Percentiles rank a stretch among this genome's conserved stretches.
Evolutionary conservation across 2,329 filamentous ascomycete genomes (phyloP).

Genomic region (Hypoxylon sp.): DNA sequence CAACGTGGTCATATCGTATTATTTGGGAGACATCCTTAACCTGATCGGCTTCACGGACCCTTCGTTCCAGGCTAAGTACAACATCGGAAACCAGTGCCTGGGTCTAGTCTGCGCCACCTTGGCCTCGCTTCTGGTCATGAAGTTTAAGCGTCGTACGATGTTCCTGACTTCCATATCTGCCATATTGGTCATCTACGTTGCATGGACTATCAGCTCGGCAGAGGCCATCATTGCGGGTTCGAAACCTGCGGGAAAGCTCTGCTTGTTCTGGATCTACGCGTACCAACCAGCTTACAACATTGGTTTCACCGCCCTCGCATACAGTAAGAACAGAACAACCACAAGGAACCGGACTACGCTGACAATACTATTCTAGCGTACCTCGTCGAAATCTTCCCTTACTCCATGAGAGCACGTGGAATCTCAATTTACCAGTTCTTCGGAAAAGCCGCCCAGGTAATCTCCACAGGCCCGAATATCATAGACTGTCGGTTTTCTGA

Average conservation of each 20-base stretch:
- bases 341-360: neutral
- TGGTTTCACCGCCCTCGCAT: constrained; percentile 71
- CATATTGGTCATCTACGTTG: constrained; percentile 66
- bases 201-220: constrained; percentile 64
- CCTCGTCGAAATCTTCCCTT: constrained; percentile 67
- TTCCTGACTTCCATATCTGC: constrained; percentile 64
- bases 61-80: constrained; percentile 57
- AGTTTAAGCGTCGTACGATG: constrained; percentile 62
- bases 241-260: constrained; percentile 53
- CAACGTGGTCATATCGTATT: constrained; percentile 63
- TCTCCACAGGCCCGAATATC: neutral
- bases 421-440: constrained; percentile 57
- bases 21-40: constrained; percentile 60
- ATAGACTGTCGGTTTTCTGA: constrained; percentile 1
- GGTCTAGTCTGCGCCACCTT: constrained; percentile 59
- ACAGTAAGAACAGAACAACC: constrained; percentile 56
- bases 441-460: constrained; percentile 49
- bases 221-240: constrained; percentile 48
- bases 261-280: constrained; percentile 68
- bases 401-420: constrained; percentile 65
- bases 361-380: constrained; percentile 51
- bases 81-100: constrained; percentile 63
- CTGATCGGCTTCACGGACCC: constrained; percentile 60
- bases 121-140: constrained; percentile 59
- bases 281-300: constrained; percentile 70